Percentiles rank a stretch among this genome's conserved stretches.
phyloP scores from a whole-genome alignment of 2,329 filamentous ascomycete species.

The Xylariaceae sp. region DNA sequence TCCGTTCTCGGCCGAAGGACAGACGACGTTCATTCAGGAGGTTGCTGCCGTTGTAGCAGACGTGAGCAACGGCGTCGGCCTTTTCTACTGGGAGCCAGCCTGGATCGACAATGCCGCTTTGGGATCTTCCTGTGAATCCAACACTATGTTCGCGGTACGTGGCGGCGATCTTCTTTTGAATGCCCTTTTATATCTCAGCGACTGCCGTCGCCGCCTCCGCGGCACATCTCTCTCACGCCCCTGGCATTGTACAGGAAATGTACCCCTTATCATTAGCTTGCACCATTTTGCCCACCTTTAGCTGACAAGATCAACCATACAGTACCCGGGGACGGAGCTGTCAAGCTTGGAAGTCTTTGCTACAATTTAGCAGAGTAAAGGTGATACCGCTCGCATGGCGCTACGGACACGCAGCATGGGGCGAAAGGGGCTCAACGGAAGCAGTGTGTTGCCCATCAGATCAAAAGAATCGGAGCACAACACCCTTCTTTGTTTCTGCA shows the following conservation, averaged over 20 bases:
- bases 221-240: background rate
- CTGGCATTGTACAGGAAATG: background rate
- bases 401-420: too few relatives aligned
- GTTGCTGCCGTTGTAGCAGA: conserved; percentile 49
- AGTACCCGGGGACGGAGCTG: conserved; percentile 43
- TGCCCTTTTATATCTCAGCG: background rate
- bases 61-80: conserved; percentile 45
- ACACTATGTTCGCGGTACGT: conserved; percentile 48
- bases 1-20: conserved; percentile 55
- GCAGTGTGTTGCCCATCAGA: too few relatives aligned
- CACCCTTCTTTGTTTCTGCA: too few relatives aligned
- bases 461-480: too few relatives aligned
- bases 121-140: conserved; percentile 58
- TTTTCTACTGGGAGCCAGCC: conserved; percentile 70
- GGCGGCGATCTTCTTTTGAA: too few relatives aligned
- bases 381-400: too few relatives aligned
- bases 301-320: too few relatives aligned
- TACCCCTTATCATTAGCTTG: background rate
- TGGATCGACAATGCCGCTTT: conserved; percentile 60
- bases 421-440: too few relatives aligned
- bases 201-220: background rate
- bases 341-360: conserved; percentile 50
- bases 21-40: conserved; percentile 52
- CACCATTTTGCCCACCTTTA: too few relatives aligned
- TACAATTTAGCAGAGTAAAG: too few relatives aligned